These are phyloP conservation scores for Oryza meyeriana DNA, from an alignment of 176 grass and related monocot genomes.

Conservation along the genomic window DNA sequence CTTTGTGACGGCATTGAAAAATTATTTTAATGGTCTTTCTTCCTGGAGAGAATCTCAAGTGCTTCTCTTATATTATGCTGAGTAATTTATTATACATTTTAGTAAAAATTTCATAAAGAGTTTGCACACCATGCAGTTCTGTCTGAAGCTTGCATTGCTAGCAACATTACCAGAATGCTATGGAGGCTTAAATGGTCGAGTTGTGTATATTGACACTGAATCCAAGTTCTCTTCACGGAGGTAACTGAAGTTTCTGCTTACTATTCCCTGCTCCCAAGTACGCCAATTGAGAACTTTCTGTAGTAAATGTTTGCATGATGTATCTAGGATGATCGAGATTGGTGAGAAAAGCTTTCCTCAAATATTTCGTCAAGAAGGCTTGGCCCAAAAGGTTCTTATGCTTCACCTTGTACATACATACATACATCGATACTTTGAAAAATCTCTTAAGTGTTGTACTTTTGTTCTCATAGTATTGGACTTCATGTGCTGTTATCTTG, in stretches of 20 bases:
- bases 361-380: constrained; percentile 77
- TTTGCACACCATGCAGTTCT: constrained; percentile 53
- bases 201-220: constrained; percentile 91
- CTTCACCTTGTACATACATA: not conserved
- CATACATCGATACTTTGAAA: not conserved
- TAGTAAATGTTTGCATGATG: constrained; percentile 6
- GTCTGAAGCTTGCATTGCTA: constrained; percentile 83
- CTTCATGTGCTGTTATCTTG: constrained; percentile 9
- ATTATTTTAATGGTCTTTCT: not conserved
- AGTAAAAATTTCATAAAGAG: not conserved
- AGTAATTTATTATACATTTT: not conserved
- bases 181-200: constrained; percentile 71
- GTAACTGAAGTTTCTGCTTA: constrained; percentile 37
- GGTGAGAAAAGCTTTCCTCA: constrained; percentile 89
- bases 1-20: not conserved
- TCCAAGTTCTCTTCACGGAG: constrained; percentile 91
- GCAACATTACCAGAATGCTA: constrained; percentile 78
- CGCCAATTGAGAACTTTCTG: constrained; percentile 4
- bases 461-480: not conserved
- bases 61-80: not conserved
- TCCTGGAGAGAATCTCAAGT: not conserved
- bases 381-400: constrained; percentile 77
- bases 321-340: constrained; percentile 85
- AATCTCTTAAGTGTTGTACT: constrained; percentile 10
- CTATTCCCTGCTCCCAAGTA: not conserved